These are phyloP conservation scores for Aspergillus haitiensis DNA, from an alignment of 495 filamentous ascomycete species.

Conservation along the genomic window DNA sequence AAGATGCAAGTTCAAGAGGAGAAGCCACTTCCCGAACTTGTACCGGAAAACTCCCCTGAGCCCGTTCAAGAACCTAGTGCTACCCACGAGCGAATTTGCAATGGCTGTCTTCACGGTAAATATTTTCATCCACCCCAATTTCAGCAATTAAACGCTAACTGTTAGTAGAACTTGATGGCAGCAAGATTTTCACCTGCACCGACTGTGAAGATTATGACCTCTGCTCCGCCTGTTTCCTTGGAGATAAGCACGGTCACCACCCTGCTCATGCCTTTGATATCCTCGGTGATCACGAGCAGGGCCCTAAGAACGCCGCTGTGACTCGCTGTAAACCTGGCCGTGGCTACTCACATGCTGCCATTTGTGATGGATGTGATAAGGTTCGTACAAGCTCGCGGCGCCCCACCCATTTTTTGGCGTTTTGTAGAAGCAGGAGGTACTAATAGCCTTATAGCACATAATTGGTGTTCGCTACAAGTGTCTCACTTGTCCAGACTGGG, in stretches of 20 bases:
- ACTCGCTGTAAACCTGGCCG: slow-evolving; percentile 77
- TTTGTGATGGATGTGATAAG: slow-evolving; percentile 94
- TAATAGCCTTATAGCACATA: slow-evolving; percentile 58
- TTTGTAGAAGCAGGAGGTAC: slow-evolving; percentile 5
- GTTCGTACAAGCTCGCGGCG: slow-evolving; percentile 40
- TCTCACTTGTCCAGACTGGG: slow-evolving; percentile 95
- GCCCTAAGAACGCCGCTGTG: slow-evolving; percentile 46
- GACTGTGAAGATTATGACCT: slow-evolving; percentile 90
- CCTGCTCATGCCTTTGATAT: slow-evolving; percentile 76
- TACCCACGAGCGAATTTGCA: slow-evolving; percentile 73
- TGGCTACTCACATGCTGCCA: slow-evolving; percentile 75
- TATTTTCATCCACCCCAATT: not conserved
- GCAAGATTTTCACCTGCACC: slow-evolving; percentile 79
- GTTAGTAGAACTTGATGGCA: slow-evolving; percentile 64
- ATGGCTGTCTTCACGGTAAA: slow-evolving; percentile 78
- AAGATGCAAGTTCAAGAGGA: slow-evolving; percentile 22
- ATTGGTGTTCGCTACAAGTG: slow-evolving; percentile 95
- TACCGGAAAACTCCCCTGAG: slow-evolving; percentile 13
- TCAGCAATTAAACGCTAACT: not conserved
- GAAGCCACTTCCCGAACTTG: slow-evolving; percentile 17
- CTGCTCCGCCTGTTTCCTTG: slow-evolving; percentile 76
- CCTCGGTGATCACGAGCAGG: slow-evolving; percentile 38
- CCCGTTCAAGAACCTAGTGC: slow-evolving; percentile 11
- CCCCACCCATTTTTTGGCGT: not conserved
- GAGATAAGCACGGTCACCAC: slow-evolving; percentile 85